These are phyloP conservation scores for Irpex lacteus DNA, from an alignment of 1,284 basidiomycete species.

Conservation along the genomic window DNA sequence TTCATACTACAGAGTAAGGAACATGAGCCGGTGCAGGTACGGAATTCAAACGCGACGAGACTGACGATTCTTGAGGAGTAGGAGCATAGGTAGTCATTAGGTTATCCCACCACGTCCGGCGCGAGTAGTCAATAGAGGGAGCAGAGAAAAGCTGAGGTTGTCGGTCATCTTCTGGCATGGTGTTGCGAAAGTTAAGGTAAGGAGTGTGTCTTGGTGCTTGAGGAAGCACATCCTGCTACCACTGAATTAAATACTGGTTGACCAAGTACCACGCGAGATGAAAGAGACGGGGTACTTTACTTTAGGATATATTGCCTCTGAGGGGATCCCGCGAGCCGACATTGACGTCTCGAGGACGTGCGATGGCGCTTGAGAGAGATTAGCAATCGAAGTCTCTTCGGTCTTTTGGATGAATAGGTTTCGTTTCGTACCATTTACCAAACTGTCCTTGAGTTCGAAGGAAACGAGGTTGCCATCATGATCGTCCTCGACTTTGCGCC, in stretches of 20 bases:
- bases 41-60: conserved; percentile 3
- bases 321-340: conserved; percentile 20
- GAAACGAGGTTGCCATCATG: conserved; percentile 27
- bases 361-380: conserved; percentile 22
- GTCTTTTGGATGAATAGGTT: conserved; percentile 22
- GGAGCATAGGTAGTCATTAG: conserved; percentile 49
- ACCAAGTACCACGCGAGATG: conserved; percentile 20
- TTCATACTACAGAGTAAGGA: conserved; percentile 37
- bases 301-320: conserved; percentile 31
- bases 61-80: conserved; percentile 44
- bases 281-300: conserved; percentile 22
- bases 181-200: conserved; percentile 13
- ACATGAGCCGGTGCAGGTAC: conserved; percentile 6
- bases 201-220: conserved; percentile 24
- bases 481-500: conserved; percentile 39
- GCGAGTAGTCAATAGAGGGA: conserved; percentile 41
- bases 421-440: conserved; percentile 24
- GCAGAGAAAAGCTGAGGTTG: conserved; percentile 23
- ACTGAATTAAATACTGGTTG: conserved; percentile 33
- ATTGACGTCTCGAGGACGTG: conserved; percentile 29
- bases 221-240: conserved; percentile 28
- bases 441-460: conserved; percentile 29
- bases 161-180: conserved; percentile 1
- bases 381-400: conserved; percentile 24
- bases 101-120: conserved; percentile 62